phyloP scores from a whole-genome alignment of 352 stramenopile genomes.

The Globisporangium parvum region DNA sequence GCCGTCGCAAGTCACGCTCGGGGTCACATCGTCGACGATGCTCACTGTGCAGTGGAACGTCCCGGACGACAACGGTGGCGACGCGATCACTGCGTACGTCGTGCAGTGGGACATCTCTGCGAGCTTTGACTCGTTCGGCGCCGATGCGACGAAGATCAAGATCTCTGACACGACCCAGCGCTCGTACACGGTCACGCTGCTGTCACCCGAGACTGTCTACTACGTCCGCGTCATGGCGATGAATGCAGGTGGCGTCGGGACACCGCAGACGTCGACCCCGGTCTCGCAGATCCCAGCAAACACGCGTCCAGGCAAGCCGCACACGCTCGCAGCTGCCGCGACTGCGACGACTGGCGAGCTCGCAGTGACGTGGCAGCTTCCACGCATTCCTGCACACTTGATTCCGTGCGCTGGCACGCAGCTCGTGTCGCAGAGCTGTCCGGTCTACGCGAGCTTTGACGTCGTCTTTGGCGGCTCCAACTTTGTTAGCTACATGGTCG shows the following conservation, averaged over 20 bases:
- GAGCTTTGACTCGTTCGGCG: slow-evolving; percentile 81
- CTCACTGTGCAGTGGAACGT: slow-evolving; percentile 86
- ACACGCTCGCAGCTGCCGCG: slow-evolving; percentile 31
- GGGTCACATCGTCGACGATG: slow-evolving; percentile 83
- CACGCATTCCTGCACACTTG: slow-evolving; percentile 51
- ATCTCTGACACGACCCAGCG: slow-evolving; percentile 55
- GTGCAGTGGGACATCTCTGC: slow-evolving; percentile 91
- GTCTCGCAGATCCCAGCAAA: slow-evolving; percentile 42
- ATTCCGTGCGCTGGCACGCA: slow-evolving; percentile 65
- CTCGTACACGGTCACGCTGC: slow-evolving; percentile 73
- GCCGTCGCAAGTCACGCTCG: slow-evolving; percentile 77
- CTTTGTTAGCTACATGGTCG: slow-evolving; percentile 91
- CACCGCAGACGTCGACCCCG: slow-evolving; percentile 45
- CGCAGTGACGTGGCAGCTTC: slow-evolving; percentile 55
- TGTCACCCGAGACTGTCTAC: slow-evolving; percentile 81
- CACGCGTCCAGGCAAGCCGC: slow-evolving; percentile 60
- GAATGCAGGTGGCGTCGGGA: slow-evolving; percentile 50
- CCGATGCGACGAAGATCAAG: slow-evolving; percentile 49
- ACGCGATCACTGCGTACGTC: slow-evolving; percentile 83
- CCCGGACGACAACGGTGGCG: slow-evolving; percentile 86
- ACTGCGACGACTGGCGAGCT: slow-evolving; percentile 33
- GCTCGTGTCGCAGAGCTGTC: slow-evolving; percentile 46
- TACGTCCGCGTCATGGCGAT: slow-evolving; percentile 88
- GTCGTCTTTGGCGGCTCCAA: slow-evolving; percentile 87
- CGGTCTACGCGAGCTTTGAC: slow-evolving; percentile 65